Conservation (phyloP, 768 basidiomycete genomes). For the Amanita molliuscula region DNA sequence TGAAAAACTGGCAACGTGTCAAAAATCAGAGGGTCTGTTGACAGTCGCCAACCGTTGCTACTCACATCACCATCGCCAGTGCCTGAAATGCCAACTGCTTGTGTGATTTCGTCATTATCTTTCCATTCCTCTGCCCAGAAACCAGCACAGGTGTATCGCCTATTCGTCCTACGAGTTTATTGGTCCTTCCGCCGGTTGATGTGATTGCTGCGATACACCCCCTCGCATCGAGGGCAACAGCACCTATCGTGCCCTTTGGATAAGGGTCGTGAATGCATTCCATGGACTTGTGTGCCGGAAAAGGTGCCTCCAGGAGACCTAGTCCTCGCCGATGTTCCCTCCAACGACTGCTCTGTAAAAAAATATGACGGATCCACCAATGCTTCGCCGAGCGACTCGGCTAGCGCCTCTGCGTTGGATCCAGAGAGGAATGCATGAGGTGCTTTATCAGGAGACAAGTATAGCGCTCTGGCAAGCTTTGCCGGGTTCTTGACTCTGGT, state of each 20-base stretch:
- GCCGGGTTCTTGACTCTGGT: constrained; percentile 66
- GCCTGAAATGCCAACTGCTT: constrained; percentile 67
- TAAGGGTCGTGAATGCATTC: constrained; percentile 31
- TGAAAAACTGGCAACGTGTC: constrained; percentile 49
- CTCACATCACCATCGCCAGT: constrained; percentile 81
- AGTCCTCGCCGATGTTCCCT: constrained; percentile 64
- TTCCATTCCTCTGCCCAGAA: constrained; percentile 85
- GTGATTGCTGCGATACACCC: constrained; percentile 69
- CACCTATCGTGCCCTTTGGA: constrained; percentile 77
- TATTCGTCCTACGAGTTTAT: constrained; percentile 76
- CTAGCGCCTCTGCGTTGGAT: constrained; percentile 48
- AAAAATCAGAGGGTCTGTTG: constrained; percentile 1
- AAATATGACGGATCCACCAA: constrained; percentile 72
- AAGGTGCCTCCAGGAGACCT: constrained; percentile 60
- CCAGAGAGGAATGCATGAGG: constrained; percentile 71
- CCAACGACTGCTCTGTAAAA: constrained; percentile 68
- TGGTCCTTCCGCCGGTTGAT: constrained; percentile 76
- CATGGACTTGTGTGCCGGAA: constrained; percentile 22
- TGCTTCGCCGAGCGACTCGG: constrained; percentile 38
- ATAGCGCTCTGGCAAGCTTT: constrained; percentile 56
- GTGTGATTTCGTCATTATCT: constrained; percentile 18
- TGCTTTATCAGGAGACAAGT: constrained; percentile 50
- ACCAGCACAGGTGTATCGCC: constrained; percentile 74
- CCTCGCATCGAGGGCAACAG: constrained; percentile 65
- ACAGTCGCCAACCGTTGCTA: constrained; percentile 6